Conservation (phyloP, 1,284 basidiomycete species). For the Binderoboletus segoi region DNA sequence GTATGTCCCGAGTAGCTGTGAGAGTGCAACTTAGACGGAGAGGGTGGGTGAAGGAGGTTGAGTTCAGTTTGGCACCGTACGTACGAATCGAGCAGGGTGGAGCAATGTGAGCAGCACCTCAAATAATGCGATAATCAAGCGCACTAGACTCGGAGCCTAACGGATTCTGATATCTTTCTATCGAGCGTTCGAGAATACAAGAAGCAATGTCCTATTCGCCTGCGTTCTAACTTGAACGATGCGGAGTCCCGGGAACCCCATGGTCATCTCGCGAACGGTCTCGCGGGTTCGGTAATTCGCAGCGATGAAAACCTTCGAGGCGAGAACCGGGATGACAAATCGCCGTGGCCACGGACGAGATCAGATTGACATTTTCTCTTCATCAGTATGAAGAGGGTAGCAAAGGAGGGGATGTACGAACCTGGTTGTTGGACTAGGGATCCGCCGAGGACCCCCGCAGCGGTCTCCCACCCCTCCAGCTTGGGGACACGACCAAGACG, state of each 20-base stretch:
- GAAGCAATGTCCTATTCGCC: background rate
- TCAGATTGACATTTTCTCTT: slow-evolving; percentile 43
- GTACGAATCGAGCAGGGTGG: slow-evolving; percentile 2
- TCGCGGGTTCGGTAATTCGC: background rate
- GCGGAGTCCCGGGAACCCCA: background rate
- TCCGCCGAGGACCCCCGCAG: slow-evolving; percentile 73
- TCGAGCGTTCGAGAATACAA: background rate
- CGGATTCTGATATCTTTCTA: background rate
- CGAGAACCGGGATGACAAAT: slow-evolving; percentile 38
- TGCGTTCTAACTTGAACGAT: no score
- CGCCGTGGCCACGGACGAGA: slow-evolving; percentile 46
- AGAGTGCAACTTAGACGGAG: no score
- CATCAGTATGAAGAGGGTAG: slow-evolving; percentile 1
- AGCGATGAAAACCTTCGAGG: slow-evolving; percentile 19
- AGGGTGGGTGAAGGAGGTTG: slow-evolving; percentile 34
- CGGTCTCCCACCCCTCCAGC: slow-evolving; percentile 59
- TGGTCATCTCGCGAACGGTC: background rate
- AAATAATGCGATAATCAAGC: slow-evolving; percentile 27
- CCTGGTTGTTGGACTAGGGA: slow-evolving; percentile 87
- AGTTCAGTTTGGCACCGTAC: slow-evolving; percentile 12
- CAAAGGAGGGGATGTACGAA: slow-evolving; percentile 30
- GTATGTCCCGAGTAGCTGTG: no score
- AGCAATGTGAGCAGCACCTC: slow-evolving; percentile 21
- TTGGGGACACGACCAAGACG: slow-evolving; percentile 55
- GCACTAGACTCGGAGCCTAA: no score